Percentiles rank a stretch among this genome's conserved stretches.
Evolutionary conservation across 2,329 filamentous ascomycete genomes (phyloP).

Genomic region (Colletotrichum sp.): DNA sequence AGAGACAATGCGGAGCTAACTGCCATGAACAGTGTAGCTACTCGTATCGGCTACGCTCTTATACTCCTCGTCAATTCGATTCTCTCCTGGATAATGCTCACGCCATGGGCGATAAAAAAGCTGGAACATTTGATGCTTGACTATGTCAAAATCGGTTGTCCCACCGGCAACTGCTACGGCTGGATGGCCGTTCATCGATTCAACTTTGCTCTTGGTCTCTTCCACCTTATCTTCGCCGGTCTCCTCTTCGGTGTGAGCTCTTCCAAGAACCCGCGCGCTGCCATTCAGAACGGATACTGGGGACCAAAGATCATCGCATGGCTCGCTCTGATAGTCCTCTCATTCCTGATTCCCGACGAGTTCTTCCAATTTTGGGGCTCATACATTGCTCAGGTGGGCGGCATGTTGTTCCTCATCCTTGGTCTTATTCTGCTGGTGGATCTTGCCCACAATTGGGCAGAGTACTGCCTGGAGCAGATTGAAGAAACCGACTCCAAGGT

Average conservation of each 20-base stretch:
- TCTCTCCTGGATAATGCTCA: conserved; percentile 98
- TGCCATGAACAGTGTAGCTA: conserved; percentile 74
- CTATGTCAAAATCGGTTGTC: conserved; percentile 94
- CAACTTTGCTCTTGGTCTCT: conserved; percentile 95
- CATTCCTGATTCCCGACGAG: conserved; percentile 92
- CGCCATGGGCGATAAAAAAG: conserved; percentile 97
- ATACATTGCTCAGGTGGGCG: conserved; percentile 86
- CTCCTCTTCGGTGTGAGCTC: conserved; percentile 86
- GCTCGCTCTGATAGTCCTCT: conserved; percentile 85
- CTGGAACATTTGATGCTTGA: conserved; percentile 90
- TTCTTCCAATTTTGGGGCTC: conserved; percentile 98
- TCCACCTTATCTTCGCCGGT: conserved; percentile 86
- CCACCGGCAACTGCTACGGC: conserved; percentile 88
- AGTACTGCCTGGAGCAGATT: conserved; percentile 93
- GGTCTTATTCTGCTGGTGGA: conserved; percentile 93
- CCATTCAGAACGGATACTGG: conserved; percentile 98
- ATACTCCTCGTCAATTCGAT: conserved; percentile 97
- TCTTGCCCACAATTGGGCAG: conserved; percentile 94
- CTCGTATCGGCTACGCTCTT: conserved; percentile 94
- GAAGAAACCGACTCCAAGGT: conserved; percentile 83
- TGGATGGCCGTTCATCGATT: conserved; percentile 97
- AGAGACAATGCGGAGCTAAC: neutral
- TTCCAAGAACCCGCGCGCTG: conserved; percentile 85
- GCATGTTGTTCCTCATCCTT: conserved; percentile 91
- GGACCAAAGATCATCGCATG: conserved; percentile 93